Evolutionary conservation across 495 filamentous ascomycete genomes (phyloP).

Genomic region (Copromyces sp.): DNA sequence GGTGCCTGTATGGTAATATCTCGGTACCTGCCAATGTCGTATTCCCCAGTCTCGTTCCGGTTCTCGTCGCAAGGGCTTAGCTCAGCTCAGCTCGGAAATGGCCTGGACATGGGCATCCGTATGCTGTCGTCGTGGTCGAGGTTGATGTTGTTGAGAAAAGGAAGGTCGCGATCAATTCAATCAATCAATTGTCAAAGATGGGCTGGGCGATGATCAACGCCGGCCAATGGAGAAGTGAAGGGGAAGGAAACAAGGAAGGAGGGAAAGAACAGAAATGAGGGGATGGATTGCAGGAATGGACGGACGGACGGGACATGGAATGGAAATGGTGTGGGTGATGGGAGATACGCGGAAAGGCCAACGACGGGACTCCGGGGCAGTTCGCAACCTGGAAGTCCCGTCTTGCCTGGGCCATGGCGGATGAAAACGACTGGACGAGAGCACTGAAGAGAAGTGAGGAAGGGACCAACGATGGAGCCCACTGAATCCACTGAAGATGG

Average conservation of each 20-base stretch:
- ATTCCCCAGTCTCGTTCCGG: neutral
- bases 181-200: slow-evolving; percentile 5
- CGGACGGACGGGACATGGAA: neutral
- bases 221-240: slow-evolving; percentile 18
- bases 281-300: slow-evolving; percentile 1
- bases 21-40: neutral
- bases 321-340: neutral
- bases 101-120: neutral
- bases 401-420: neutral
- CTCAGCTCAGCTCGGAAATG: neutral
- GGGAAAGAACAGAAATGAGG: slow-evolving; percentile 16
- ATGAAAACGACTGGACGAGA: neutral
- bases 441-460: neutral
- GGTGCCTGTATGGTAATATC: neutral
- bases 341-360: neutral
- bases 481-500: neutral
- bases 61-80: neutral
- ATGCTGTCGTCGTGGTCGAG: slow-evolving; percentile 4
- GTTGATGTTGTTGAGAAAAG: slow-evolving; percentile 6
- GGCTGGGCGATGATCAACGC: neutral
- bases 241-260: slow-evolving; percentile 9
- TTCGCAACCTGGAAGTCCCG: too few relatives aligned
- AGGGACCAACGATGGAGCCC: neutral
- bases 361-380: neutral
- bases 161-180: slow-evolving; percentile 4